Base-by-base conservation (phyloP, 2,329 filamentous ascomycete species). In the Eutypella sp. region DNA sequence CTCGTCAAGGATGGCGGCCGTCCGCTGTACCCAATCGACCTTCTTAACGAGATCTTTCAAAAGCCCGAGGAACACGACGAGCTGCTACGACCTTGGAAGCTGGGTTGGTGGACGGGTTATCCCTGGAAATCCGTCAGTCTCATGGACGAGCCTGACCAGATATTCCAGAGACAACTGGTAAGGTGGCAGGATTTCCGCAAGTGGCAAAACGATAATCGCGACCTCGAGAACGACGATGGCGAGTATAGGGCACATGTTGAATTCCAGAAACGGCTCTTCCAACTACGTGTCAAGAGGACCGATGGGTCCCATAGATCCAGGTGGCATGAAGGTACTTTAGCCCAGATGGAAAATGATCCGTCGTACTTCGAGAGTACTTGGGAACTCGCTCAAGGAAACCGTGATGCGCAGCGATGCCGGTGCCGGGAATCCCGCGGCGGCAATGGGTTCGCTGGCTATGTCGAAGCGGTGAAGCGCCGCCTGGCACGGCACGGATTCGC, bases 401-500 rank as follows among this genome's bases (percentile, higher is more conserved):
- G n/a, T n/a, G n/a, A n/a, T n/a, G n/a, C n/a, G n/a, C n/a, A n/a
- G n/a, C n/a, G n/a, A n/a, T n/a, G n/a, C n/a, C n/a, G n/a, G n/a
- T n/a, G n/a, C n/a, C 25, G 25, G 25, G 25, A 29, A 13, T 7
- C 7, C 25, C 25, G 13, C 13, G 25, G 25, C 25, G 8, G 25
- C 25, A 13, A 13, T 13, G 25, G 25, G 25, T 29, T 29, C 13
- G 7, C 25, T 29, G 25, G 25, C 7, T 29, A 29, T 13, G 25
- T 29, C 25, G 25, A 29, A 13, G 25, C 7, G 25, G 25, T 13
- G 8, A 29, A 29, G 25, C 25, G 13, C 25, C 25, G 25, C 8
- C 25, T 29, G 7, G 25, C 25, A 8, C 34, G 18, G 18, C 34
- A 37, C 18, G 34, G 18, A 18, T 61, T 67, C 29, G 55, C 47